Evolutionary conservation across 2,329 filamentous ascomycete genomes (phyloP).

Genomic region (Penicillium concentricum): DNA sequence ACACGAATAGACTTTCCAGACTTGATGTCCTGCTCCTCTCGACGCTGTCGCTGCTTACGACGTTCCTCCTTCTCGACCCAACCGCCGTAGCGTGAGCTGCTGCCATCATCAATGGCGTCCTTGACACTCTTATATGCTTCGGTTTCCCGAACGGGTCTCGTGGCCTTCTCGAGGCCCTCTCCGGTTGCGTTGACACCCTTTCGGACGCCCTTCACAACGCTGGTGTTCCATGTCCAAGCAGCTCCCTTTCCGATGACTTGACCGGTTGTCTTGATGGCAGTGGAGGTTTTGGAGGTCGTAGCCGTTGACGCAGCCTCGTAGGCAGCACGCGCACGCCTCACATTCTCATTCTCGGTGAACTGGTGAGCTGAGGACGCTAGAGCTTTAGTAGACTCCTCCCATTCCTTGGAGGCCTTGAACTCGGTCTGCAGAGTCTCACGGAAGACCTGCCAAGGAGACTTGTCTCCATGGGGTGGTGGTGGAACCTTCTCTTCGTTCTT

Average conservation of each 20-base stretch:
- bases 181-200: constrained; percentile 84
- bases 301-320: constrained; percentile 85
- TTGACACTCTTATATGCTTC: constrained; percentile 94
- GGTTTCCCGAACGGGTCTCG: constrained; percentile 87
- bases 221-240: constrained; percentile 95
- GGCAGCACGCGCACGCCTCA: constrained; percentile 79
- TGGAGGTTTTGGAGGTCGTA: constrained; percentile 73
- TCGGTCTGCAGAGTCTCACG: constrained; percentile 92
- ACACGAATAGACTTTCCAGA: constrained; percentile 47
- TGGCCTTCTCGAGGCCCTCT: constrained; percentile 88
- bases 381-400: constrained; percentile 98
- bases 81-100: constrained; percentile 91
- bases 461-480: constrained; percentile 95
- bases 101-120: constrained; percentile 94
- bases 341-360: constrained; percentile 88
- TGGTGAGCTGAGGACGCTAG: constrained; percentile 84
- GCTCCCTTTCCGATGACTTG: constrained; percentile 86
- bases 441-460: constrained; percentile 98
- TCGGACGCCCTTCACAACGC: constrained; percentile 85
- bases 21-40: constrained; percentile 63
- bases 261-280: constrained; percentile 81
- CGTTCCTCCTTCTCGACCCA: constrained; percentile 97
- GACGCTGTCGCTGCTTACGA: constrained; percentile 70
- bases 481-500: constrained; percentile 68
- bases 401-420: constrained; percentile 96